Percentiles rank a stretch among this genome's conserved stretches.
Evolutionary conservation across 2,329 filamentous ascomycete genomes (phyloP).

Genomic region (Aspergillus neoniger): DNA sequence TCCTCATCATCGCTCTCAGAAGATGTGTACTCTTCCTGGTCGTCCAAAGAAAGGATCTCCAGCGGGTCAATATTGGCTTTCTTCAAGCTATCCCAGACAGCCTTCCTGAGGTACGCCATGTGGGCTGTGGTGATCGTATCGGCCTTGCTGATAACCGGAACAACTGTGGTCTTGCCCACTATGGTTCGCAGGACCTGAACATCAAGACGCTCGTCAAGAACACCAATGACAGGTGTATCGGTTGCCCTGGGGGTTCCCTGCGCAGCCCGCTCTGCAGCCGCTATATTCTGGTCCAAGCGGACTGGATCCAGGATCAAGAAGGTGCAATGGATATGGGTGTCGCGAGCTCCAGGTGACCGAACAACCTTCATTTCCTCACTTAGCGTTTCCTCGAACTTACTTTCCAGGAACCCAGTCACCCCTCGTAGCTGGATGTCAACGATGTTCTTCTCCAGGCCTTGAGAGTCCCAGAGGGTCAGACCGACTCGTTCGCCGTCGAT

Average conservation of each 20-base stretch:
- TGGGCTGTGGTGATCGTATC: slow-evolving; percentile 95
- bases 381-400: slow-evolving; percentile 98
- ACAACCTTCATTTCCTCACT: slow-evolving; percentile 97
- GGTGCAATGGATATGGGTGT: slow-evolving; percentile 96
- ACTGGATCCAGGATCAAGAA: slow-evolving; percentile 89
- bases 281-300: slow-evolving; percentile 80
- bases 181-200: slow-evolving; percentile 85
- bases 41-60: slow-evolving; percentile 79
- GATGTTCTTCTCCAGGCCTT: slow-evolving; percentile 90
- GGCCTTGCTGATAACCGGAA: slow-evolving; percentile 93
- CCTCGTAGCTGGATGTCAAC: slow-evolving; percentile 92
- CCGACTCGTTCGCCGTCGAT: slow-evolving; percentile 90
- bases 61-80: slow-evolving; percentile 83
- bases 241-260: slow-evolving; percentile 55
- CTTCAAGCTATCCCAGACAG: slow-evolving; percentile 86
- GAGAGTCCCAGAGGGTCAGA: slow-evolving; percentile 93
- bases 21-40: slow-evolving; percentile 65
- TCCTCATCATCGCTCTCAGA: slow-evolving; percentile 51
- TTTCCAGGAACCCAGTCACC: slow-evolving; percentile 89
- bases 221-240: slow-evolving; percentile 56
- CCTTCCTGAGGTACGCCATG: slow-evolving; percentile 88
- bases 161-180: slow-evolving; percentile 90
- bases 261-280: slow-evolving; percentile 60
- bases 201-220: slow-evolving; percentile 85
- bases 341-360: slow-evolving; percentile 85